Evolutionary conservation across 2,329 filamentous ascomycete genomes (phyloP).

Genomic region (Parasarocladium wereldwijsianum): DNA sequence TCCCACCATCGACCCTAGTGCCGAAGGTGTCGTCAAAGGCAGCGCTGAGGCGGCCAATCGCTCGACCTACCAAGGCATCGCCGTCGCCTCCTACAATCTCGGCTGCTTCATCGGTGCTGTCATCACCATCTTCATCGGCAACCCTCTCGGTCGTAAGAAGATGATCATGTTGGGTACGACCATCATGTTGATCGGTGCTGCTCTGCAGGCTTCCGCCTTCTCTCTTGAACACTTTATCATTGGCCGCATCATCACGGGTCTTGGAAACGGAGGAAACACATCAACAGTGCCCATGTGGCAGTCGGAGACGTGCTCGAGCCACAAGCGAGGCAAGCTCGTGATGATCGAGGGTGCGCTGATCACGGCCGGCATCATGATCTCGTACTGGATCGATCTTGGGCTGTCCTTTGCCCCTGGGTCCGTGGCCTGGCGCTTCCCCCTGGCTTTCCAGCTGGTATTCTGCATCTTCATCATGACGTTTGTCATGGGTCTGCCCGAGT

Average conservation of each 20-base stretch:
- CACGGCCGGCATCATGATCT: constrained; percentile 39
- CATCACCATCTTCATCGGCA: constrained; percentile 51
- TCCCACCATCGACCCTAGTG: constrained; percentile 28
- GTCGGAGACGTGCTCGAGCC: constrained; percentile 40
- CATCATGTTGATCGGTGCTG: constrained; percentile 42
- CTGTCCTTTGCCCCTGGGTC: constrained; percentile 31
- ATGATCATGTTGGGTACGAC: constrained; percentile 45
- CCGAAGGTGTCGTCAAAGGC: constrained; percentile 20
- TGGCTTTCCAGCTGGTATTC: constrained; percentile 40
- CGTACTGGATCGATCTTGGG: constrained; percentile 47
- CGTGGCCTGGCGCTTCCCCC: constrained; percentile 41
- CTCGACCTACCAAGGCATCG: constrained; percentile 37
- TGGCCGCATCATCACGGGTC: constrained; percentile 42
- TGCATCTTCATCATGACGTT: constrained; percentile 40
- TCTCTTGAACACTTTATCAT: constrained; percentile 39
- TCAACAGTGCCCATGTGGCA: constrained; percentile 47
- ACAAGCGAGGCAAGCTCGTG: constrained; percentile 44
- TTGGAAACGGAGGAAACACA: constrained; percentile 41
- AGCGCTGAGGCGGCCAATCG: constrained; percentile 21
- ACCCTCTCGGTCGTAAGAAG: constrained; percentile 41
- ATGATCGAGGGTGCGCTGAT: constrained; percentile 47
- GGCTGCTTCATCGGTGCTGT: constrained; percentile 50
- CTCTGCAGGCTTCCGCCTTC: constrained; percentile 42
- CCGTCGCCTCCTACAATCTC: constrained; percentile 42
- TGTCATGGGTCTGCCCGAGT: constrained; percentile 39